Percentiles rank a stretch among this genome's conserved stretches.
Evolutionary conservation across 768 basidiomycete species (phyloP).

Genomic region (Rhizopogon vinicolor): DNA sequence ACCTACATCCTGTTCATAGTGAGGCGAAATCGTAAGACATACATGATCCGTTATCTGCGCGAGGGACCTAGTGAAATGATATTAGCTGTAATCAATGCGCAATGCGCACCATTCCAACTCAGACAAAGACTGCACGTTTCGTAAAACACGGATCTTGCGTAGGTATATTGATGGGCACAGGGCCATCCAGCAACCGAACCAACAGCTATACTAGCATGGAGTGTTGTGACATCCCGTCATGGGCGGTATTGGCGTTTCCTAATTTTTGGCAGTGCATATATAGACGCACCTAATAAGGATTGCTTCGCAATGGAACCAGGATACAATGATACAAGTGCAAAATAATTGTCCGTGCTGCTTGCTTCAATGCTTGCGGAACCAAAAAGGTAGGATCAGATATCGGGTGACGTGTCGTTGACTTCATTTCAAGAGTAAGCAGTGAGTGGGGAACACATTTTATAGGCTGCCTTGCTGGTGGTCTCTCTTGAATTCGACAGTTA

Average conservation of each 20-base stretch:
- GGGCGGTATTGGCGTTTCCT: not conserved
- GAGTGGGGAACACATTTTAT: not conserved
- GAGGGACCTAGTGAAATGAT: not conserved
- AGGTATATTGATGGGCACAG: not conserved
- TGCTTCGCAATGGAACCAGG: not conserved
- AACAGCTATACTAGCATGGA: too few relatives aligned
- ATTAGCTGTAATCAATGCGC: not conserved
- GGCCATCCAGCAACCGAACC: not conserved
- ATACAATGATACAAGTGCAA: not conserved
- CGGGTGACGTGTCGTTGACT: not conserved
- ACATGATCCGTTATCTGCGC: not conserved
- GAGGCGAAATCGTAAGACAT: not conserved
- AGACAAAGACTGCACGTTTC: not conserved
- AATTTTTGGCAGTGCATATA: not conserved
- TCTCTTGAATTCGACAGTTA: too few relatives aligned
- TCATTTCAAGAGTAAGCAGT: not conserved
- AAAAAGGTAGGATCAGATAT: not conserved
- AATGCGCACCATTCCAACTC: not conserved
- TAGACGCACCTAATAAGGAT: conserved; percentile 1
- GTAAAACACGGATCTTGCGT: not conserved
- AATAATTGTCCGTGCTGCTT: not conserved
- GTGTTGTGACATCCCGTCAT: not conserved
- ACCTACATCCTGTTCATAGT: not conserved
- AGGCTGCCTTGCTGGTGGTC: too few relatives aligned
- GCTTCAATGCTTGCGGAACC: not conserved